A percentile compares a stretch with the other conserved stretches of the same genome.
Conservation (phyloP, 2,329 filamentous ascomycete species). For the Diaporthe destruens region DNA sequence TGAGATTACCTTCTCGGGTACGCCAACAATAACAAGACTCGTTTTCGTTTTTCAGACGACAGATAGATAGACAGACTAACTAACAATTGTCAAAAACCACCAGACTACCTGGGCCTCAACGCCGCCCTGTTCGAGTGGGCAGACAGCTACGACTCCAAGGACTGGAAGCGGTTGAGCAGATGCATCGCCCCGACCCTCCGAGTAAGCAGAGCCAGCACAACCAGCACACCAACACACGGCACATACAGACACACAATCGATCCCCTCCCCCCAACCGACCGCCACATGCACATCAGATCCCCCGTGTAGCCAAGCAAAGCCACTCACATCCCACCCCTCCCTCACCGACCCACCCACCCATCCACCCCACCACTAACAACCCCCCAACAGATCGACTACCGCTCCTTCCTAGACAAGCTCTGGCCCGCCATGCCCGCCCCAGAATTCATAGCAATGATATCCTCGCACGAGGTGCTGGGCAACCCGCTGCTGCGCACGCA, state of each 20-base stretch:
- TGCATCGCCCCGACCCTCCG: slow-evolving; percentile 73
- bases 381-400: slow-evolving; percentile 75
- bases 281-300: not conserved
- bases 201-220: slow-evolving; percentile 48
- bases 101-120: slow-evolving; percentile 47
- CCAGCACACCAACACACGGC: not conserved
- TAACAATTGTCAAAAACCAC: not conserved
- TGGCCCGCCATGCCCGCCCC: slow-evolving; percentile 73
- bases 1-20: slow-evolving; percentile 41
- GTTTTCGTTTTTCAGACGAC: not conserved
- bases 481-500: slow-evolving; percentile 73
- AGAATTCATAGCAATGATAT: slow-evolving; percentile 73
- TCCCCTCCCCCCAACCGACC: not conserved
- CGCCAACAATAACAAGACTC: not conserved
- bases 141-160: slow-evolving; percentile 75
- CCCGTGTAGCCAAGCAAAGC: not conserved
- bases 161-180: slow-evolving; percentile 70
- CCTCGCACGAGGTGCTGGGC: slow-evolving; percentile 68
- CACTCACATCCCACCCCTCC: not conserved
- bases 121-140: slow-evolving; percentile 45
- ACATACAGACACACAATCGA: not conserved
- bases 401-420: slow-evolving; percentile 69
- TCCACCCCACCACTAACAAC: slow-evolving; percentile 22
- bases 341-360: too few relatives aligned
- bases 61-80: not conserved